Evolutionary conservation across 108 stramenopile genomes (phyloP).

Genomic region (Skeletonema potamos): DNA sequence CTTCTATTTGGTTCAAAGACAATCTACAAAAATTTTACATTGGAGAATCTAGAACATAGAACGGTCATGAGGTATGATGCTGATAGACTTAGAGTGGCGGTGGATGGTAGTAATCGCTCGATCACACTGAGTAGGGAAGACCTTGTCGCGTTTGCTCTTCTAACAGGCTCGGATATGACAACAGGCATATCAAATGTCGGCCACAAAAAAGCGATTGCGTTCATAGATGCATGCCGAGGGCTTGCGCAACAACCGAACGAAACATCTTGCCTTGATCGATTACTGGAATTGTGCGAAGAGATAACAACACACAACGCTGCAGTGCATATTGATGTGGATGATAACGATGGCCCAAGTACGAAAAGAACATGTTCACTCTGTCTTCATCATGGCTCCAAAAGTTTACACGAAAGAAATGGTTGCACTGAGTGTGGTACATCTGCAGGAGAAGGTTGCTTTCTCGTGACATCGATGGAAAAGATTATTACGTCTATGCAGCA

Average conservation of each 20-base stretch:
- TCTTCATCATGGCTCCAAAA: constrained; percentile 64
- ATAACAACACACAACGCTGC: background rate
- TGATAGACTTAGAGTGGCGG: constrained; percentile 32
- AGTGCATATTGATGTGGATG: constrained; percentile 21
- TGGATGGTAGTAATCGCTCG: constrained; percentile 21
- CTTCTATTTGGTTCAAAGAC: constrained; percentile 90
- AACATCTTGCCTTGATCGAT: constrained; percentile 57
- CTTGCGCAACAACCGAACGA: constrained; percentile 48
- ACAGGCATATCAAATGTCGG: constrained; percentile 70
- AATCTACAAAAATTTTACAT: constrained; percentile 91
- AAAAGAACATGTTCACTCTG: constrained; percentile 58
- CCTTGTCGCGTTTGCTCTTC: constrained; percentile 73
- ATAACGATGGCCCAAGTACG: constrained; percentile 31
- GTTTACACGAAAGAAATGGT: constrained; percentile 65
- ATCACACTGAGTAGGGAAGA: constrained; percentile 60
- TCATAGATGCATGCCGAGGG: constrained; percentile 63
- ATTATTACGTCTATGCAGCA: constrained; percentile 49
- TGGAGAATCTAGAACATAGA: constrained; percentile 67
- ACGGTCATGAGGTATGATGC: constrained; percentile 69
- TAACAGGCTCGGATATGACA: constrained; percentile 81
- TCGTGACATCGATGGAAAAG: constrained; percentile 48
- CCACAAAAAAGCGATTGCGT: constrained; percentile 71
- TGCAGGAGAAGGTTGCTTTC: constrained; percentile 73
- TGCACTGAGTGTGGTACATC: constrained; percentile 73
- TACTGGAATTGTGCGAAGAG: constrained; percentile 57